These are phyloP conservation scores for Trichoderma arundinaceum DNA, from an alignment of 2,329 filamentous ascomycete genomes.

Conservation along the genomic window DNA sequence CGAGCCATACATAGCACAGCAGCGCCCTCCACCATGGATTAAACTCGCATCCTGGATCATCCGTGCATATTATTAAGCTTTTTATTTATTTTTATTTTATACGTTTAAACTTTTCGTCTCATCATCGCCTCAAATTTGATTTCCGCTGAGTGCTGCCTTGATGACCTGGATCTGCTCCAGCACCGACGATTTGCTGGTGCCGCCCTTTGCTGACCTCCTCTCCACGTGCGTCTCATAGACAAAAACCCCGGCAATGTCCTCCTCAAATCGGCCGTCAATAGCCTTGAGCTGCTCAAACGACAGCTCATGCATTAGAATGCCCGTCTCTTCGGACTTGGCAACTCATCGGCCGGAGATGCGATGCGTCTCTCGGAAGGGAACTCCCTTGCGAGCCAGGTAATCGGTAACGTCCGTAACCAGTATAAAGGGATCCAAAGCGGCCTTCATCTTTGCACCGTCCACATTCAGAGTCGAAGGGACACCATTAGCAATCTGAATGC, in stretches of 20 bases:
- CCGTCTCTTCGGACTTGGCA: constrained; percentile 45
- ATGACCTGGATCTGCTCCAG: constrained; percentile 65
- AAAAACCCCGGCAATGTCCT: constrained; percentile 73
- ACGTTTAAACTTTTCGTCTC: not conserved
- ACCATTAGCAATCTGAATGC: constrained; percentile 80
- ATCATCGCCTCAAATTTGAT: not conserved
- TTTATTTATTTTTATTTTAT: not conserved
- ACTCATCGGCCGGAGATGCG: constrained; percentile 75
- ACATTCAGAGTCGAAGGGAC: constrained; percentile 75
- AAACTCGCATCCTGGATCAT: not conserved
- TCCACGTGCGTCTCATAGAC: constrained; percentile 86
- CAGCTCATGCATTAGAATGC: constrained; percentile 72
- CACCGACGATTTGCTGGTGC: constrained; percentile 74
- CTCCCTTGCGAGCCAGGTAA: constrained; percentile 67
- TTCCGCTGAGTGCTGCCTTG: constrained; percentile 37
- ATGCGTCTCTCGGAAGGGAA: constrained; percentile 81
- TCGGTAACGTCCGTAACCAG: constrained; percentile 74
- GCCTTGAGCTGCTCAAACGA: constrained; percentile 66
- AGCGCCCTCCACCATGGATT: not conserved
- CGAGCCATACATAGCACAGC: not conserved
- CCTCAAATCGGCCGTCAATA: constrained; percentile 71
- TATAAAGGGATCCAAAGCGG: constrained; percentile 82
- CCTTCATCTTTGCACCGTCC: constrained; percentile 75
- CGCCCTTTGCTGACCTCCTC: constrained; percentile 75
- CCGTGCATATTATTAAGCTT: not conserved